Conservation (phyloP, 2,329 filamentous ascomycete genomes). For the Phialophora tarda region DNA sequence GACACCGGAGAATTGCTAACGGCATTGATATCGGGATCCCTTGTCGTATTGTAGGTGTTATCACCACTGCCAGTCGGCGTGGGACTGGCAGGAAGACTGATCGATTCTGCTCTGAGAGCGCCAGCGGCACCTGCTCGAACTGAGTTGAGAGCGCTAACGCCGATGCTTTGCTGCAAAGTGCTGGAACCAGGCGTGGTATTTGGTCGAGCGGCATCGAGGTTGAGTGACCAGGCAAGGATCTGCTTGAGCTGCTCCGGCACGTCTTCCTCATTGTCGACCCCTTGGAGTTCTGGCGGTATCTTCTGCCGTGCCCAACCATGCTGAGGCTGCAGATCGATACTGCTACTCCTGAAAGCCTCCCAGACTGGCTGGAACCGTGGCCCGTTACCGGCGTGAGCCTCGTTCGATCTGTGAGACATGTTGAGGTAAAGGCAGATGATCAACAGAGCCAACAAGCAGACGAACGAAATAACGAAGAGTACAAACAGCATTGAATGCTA, state of each 20-base stretch:
- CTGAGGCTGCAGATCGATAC: constrained; percentile 7
- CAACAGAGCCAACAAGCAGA: constrained; percentile 11
- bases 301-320: constrained; percentile 24
- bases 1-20: constrained; percentile 3
- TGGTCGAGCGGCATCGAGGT: constrained; percentile 1
- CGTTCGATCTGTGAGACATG: constrained; percentile 11
- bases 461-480: constrained; percentile 3
- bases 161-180: background rate
- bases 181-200: background rate
- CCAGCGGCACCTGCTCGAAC: background rate
- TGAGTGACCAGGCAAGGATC: constrained; percentile 35
- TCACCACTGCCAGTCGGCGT: background rate
- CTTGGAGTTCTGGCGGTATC: constrained; percentile 29
- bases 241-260: constrained; percentile 30
- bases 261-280: constrained; percentile 23
- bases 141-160: background rate
- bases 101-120: too few species aligned
- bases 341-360: constrained; percentile 22
- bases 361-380: constrained; percentile 2
- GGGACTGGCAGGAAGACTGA: too few species aligned
- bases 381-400: background rate
- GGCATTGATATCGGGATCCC: background rate
- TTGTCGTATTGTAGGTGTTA: background rate
- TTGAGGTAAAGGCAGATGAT: constrained; percentile 1
- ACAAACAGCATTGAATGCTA: constrained; percentile 16